Conservation (phyloP, 2,329 filamentous ascomycete genomes). For the Phyllosticta ampelicida region DNA sequence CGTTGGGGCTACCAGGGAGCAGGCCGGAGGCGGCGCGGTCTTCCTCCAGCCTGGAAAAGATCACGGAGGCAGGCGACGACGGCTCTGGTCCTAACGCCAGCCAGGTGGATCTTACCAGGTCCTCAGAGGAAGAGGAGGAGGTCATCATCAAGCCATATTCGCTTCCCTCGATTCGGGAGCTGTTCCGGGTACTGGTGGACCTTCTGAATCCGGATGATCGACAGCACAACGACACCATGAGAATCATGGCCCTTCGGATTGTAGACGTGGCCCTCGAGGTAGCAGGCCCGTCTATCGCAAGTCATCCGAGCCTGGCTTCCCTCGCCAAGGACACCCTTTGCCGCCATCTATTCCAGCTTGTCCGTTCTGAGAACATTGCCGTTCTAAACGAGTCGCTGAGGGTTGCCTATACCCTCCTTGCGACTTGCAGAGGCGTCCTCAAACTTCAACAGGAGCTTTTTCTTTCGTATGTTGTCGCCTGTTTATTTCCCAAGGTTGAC, state of each 20-base stretch:
- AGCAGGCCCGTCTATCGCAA: constrained; percentile 85
- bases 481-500: constrained; percentile 84
- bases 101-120: constrained; percentile 34
- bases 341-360: constrained; percentile 88
- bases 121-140: constrained; percentile 32
- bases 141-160: constrained; percentile 75
- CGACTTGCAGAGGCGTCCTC: constrained; percentile 79
- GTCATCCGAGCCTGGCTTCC: constrained; percentile 75
- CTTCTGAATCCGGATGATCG: constrained; percentile 87
- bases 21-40: constrained; percentile 27
- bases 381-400: constrained; percentile 87
- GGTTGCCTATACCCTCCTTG: constrained; percentile 80
- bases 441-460: constrained; percentile 97
- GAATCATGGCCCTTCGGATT: constrained; percentile 93
- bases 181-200: constrained; percentile 88
- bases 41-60: constrained; percentile 22
- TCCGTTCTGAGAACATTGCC: constrained; percentile 90
- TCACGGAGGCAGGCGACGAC: constrained; percentile 26
- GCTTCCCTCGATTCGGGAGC: constrained; percentile 82
- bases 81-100: constrained; percentile 27
- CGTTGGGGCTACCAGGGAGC: constrained; percentile 27
- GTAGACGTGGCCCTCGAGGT: constrained; percentile 97
- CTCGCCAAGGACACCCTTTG: constrained; percentile 91
- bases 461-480: constrained; percentile 85
- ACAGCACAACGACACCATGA: constrained; percentile 87